These are phyloP conservation scores for Hippophae gyantsensis DNA, from an alignment of 306 rosid genomes.

Conservation along the genomic window DNA sequence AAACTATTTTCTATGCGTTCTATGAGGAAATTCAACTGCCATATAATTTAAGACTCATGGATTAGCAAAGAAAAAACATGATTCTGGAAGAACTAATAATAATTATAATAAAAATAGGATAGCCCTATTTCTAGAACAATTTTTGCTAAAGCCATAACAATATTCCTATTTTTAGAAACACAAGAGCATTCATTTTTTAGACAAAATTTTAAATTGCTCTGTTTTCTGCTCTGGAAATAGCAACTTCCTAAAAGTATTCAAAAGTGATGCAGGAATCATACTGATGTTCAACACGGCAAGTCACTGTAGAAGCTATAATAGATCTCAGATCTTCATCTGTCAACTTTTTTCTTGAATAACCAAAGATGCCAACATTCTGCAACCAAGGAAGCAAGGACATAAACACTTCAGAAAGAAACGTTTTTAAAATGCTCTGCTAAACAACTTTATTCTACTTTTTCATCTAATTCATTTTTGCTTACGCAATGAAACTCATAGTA, in stretches of 20 bases:
- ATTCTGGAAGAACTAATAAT: too few species aligned
- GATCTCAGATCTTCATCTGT: constrained; percentile 74
- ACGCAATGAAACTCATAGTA: background rate
- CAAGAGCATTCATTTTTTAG: too few species aligned
- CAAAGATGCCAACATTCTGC: constrained; percentile 83
- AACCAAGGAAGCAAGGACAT: constrained; percentile 31
- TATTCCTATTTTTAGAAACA: too few species aligned
- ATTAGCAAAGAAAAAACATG: too few species aligned
- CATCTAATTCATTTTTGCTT: background rate
- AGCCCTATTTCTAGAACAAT: too few species aligned
- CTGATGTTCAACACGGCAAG: constrained; percentile 92
- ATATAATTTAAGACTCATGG: too few species aligned
- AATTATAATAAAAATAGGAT: too few species aligned
- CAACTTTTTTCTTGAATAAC: constrained; percentile 75
- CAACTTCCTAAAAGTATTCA: background rate
- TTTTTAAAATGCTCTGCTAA: background rate
- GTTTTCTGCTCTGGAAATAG: too few species aligned
- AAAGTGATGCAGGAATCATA: constrained; percentile 35
- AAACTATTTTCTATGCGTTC: background rate
- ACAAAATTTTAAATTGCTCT: too few species aligned
- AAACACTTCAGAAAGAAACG: constrained; percentile 13
- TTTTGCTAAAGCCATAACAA: too few species aligned
- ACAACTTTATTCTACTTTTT: background rate
- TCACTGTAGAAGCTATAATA: constrained; percentile 71
- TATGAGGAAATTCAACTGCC: background rate